Percentiles rank a stretch among this genome's conserved stretches.
These are phyloP conservation scores for Suillus hirtellus DNA, from an alignment of 768 basidiomycete species.

Conservation along the genomic window DNA sequence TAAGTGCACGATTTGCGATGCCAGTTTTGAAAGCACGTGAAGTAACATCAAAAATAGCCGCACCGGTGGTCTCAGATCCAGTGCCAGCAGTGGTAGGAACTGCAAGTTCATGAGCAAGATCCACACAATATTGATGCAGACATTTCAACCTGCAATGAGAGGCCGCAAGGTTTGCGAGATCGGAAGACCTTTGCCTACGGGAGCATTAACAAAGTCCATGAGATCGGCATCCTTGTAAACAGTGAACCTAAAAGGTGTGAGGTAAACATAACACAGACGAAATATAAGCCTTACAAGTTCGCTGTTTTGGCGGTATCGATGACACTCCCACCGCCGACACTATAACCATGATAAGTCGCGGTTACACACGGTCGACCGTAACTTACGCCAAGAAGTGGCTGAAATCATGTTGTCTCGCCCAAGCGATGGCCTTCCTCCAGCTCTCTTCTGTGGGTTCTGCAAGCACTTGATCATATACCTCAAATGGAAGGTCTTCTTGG, in stretches of 20 bases:
- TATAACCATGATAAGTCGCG: slow-evolving; percentile 26
- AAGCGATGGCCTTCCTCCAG: slow-evolving; percentile 85
- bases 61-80: slow-evolving; percentile 93
- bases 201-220: slow-evolving; percentile 97
- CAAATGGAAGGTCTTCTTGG: slow-evolving; percentile 74
- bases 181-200: slow-evolving; percentile 88
- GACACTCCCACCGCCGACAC: slow-evolving; percentile 90
- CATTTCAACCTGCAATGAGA: slow-evolving; percentile 69
- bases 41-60: slow-evolving; percentile 92
- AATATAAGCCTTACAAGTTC: slow-evolving; percentile 59
- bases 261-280: background rate
- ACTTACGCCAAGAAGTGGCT: slow-evolving; percentile 90
- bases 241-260: slow-evolving; percentile 56
- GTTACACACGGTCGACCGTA: slow-evolving; percentile 1
- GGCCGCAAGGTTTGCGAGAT: slow-evolving; percentile 75
- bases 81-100: slow-evolving; percentile 84
- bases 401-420: slow-evolving; percentile 84
- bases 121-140: background rate
- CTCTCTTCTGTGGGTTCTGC: slow-evolving; percentile 92
- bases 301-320: slow-evolving; percentile 97
- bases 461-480: slow-evolving; percentile 78
- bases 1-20: slow-evolving; percentile 89
- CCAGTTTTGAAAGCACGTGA: slow-evolving; percentile 95
- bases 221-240: slow-evolving; percentile 92
- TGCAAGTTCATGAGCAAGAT: slow-evolving; percentile 19